Conservation (phyloP, 345 rosid genomes). For the Acer negundo region DNA sequence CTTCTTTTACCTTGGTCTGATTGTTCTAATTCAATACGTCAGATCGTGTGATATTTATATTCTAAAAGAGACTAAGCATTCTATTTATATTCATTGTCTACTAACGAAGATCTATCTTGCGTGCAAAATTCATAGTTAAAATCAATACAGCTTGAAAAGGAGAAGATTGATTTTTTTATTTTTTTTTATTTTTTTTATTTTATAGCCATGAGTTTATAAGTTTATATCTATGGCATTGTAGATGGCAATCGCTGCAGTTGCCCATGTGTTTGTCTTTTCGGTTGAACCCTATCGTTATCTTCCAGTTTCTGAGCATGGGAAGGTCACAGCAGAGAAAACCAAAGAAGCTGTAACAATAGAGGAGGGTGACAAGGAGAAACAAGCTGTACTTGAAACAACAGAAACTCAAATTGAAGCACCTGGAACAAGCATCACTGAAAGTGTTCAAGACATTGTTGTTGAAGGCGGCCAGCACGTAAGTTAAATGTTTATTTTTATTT, state of each 20-base stretch:
- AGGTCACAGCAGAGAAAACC: conserved; percentile 44
- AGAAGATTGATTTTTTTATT: background rate
- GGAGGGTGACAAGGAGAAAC: conserved; percentile 30
- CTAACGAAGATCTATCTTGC: background rate
- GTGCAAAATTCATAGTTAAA: background rate
- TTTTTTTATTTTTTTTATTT: too few relatives aligned
- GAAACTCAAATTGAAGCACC: conserved; percentile 64
- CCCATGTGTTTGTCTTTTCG: conserved; percentile 75
- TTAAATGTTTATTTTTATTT: background rate
- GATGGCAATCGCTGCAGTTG: conserved; percentile 90
- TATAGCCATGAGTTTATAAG: background rate
- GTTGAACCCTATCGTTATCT: conserved; percentile 57
- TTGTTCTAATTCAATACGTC: too few relatives aligned
- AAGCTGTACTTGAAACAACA: conserved; percentile 41
- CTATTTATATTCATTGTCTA: background rate
- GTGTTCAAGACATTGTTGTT: conserved; percentile 83
- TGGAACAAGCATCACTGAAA: conserved; percentile 74
- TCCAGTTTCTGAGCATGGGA: conserved; percentile 36
- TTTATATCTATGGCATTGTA: conserved; percentile 26
- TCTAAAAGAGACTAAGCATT: background rate
- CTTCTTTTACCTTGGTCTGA: too few relatives aligned
- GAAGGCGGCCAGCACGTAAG: conserved; percentile 79
- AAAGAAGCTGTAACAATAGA: conserved; percentile 42
- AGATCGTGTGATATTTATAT: too few relatives aligned
- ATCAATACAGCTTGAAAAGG: background rate